Evolutionary conservation across 805 yeast genomes (phyloP).

Genomic region (Novakomyces olei): DNA sequence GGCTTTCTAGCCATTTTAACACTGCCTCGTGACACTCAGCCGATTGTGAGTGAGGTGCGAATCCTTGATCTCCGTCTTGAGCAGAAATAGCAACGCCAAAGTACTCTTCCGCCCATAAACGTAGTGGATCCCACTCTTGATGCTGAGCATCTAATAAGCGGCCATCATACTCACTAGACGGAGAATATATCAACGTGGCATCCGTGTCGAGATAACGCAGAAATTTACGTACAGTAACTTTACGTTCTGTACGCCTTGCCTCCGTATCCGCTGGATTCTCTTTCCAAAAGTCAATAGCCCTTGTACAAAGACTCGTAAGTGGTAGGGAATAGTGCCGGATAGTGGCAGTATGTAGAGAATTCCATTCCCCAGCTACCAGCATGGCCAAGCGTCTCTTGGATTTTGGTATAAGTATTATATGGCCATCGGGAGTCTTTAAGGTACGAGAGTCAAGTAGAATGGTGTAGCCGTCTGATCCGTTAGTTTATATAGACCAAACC

Average conservation of each 20-base stretch:
- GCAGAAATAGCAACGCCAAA: conserved; percentile 29
- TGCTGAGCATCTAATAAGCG: conserved; percentile 59
- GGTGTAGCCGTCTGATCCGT: no score
- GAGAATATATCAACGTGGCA: conserved; percentile 71
- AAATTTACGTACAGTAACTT: conserved; percentile 37
- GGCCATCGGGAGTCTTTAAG: conserved; percentile 66
- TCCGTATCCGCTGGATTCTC: conserved; percentile 23
- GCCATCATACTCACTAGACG: conserved; percentile 63
- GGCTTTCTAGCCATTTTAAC: conserved; percentile 36
- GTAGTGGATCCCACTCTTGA: conserved; percentile 51
- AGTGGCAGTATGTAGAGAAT: conserved; percentile 33
- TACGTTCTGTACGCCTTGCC: conserved; percentile 22
- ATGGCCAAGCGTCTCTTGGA: conserved; percentile 41
- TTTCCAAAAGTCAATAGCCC: conserved; percentile 48
- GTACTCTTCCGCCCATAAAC: conserved; percentile 38
- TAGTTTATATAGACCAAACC: no score
- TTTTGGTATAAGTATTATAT: conserved; percentile 40
- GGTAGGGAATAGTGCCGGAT: conserved; percentile 68
- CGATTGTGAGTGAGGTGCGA: conserved; percentile 56
- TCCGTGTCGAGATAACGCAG: conserved; percentile 84
- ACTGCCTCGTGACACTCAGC: conserved; percentile 16
- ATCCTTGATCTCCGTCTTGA: conserved; percentile 64
- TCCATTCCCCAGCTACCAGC: conserved; percentile 75
- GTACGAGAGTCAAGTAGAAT: no score
- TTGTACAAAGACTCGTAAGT: conserved; percentile 62